phyloP scores from a whole-genome alignment of 2,329 filamentous ascomycete genomes.

The Alternaria sp. region DNA sequence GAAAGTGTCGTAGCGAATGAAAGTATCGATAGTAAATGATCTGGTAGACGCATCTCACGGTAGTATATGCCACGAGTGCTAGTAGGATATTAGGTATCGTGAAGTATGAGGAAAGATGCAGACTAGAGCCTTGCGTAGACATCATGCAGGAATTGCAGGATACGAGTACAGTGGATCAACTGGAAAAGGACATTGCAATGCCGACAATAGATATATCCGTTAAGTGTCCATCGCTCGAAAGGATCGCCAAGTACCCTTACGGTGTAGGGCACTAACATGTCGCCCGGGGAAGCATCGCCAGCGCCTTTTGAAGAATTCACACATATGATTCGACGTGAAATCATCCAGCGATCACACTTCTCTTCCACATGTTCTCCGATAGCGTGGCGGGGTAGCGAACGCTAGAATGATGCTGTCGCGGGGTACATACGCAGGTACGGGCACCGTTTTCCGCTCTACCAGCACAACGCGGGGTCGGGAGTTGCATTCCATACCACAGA shows the following conservation, averaged over 20 bases:
- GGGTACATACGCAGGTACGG: neutral
- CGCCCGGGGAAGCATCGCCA: neutral
- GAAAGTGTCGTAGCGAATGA: constrained; percentile 60
- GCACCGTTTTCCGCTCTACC: neutral
- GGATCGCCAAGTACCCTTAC: neutral
- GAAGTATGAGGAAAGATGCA: neutral
- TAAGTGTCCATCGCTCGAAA: neutral
- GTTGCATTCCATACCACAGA: neutral
- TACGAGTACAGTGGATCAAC: neutral
- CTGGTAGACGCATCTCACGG: constrained; percentile 34
- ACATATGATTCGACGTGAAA: neutral
- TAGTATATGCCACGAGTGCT: neutral
- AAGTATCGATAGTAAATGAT: constrained; percentile 56
- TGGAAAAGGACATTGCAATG: neutral
- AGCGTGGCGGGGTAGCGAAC: neutral
- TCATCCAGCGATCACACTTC: neutral
- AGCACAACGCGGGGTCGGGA: neutral
- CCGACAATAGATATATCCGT: neutral
- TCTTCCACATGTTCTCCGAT: neutral
- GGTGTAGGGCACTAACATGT: neutral
- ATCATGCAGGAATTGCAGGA: neutral
- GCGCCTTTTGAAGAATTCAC: neutral
- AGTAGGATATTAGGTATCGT: neutral
- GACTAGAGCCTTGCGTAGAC: neutral
- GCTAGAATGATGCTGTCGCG: neutral